Percentiles rank a stretch among this genome's conserved stretches.
These are phyloP conservation scores for Lachnellula occidentalis DNA, from an alignment of 2,329 filamentous ascomycete species.

Conservation along the genomic window DNA sequence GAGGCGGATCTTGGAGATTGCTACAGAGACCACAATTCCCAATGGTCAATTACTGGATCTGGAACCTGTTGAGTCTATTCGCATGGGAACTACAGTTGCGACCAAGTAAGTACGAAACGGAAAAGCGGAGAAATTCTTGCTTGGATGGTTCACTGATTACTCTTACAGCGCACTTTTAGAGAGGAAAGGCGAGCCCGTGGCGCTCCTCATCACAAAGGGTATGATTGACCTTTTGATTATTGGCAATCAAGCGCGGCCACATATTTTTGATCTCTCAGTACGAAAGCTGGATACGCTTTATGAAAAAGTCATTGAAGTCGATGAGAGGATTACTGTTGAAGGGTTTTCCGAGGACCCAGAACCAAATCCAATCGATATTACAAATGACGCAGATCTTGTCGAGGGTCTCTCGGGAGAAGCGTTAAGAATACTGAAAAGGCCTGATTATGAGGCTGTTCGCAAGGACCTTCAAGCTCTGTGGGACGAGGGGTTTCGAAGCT, in stretches of 20 bases:
- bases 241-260: slow-evolving; percentile 65
- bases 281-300: slow-evolving; percentile 62
- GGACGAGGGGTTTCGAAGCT: slow-evolving; percentile 52
- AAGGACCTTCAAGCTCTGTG: slow-evolving; percentile 49
- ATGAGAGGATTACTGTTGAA: slow-evolving; percentile 65
- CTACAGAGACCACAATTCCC: slow-evolving; percentile 44
- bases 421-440: slow-evolving; percentile 52
- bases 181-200: slow-evolving; percentile 55
- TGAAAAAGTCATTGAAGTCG: slow-evolving; percentile 61
- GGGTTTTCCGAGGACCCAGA: slow-evolving; percentile 51
- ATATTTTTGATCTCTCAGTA: slow-evolving; percentile 66
- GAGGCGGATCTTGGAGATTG: slow-evolving; percentile 53
- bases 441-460: slow-evolving; percentile 38
- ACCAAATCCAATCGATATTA: slow-evolving; percentile 49
- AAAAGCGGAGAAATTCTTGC: background rate
- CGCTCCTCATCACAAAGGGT: slow-evolving; percentile 52
- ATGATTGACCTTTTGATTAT: slow-evolving; percentile 66
- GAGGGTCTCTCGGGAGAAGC: slow-evolving; percentile 60
- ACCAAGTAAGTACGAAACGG: slow-evolving; percentile 51
- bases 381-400: slow-evolving; percentile 57
- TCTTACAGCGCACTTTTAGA: slow-evolving; percentile 59
- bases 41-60: slow-evolving; percentile 2
- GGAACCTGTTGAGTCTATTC: slow-evolving; percentile 45
- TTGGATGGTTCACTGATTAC: slow-evolving; percentile 54
- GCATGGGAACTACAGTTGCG: slow-evolving; percentile 73